phyloP scores from a whole-genome alignment of 768 basidiomycete species.

The Grammothele lineata region DNA sequence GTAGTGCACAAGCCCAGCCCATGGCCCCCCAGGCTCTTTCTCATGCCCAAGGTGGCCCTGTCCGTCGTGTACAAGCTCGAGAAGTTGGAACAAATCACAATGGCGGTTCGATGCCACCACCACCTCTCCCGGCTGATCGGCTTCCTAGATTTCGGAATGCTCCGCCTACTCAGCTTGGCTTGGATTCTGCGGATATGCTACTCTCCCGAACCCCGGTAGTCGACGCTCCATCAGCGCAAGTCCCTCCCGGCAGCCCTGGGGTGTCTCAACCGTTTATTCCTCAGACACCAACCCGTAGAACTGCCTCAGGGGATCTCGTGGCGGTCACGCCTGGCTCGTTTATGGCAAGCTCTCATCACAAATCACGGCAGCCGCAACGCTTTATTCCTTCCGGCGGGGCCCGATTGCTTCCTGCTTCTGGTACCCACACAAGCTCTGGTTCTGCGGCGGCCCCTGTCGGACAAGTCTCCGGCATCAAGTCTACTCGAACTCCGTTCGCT shows the following conservation, averaged over 20 bases:
- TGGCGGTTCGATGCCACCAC: too few relatives aligned
- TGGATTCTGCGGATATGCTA: too few relatives aligned
- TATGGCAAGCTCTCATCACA: constrained; percentile 26
- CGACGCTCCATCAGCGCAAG: constrained; percentile 31
- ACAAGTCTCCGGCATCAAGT: too few relatives aligned
- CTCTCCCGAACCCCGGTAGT: too few relatives aligned
- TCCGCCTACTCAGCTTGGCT: too few relatives aligned
- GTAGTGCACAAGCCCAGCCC: constrained; percentile 36
- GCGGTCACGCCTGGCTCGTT: neutral
- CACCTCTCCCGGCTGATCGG: too few relatives aligned
- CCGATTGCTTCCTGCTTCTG: constrained; percentile 10
- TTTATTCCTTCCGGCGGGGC: constrained; percentile 23
- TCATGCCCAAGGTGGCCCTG: constrained; percentile 39
- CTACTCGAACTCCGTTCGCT: constrained; percentile 16
- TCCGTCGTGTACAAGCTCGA: constrained; percentile 31
- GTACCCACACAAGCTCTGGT: constrained; percentile 17
- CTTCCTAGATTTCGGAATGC: too few relatives aligned
- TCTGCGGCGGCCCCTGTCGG: too few relatives aligned
- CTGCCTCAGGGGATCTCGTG: neutral
- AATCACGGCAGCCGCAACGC: constrained; percentile 24
- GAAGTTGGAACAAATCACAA: too few relatives aligned
- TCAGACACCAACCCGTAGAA: constrained; percentile 2
- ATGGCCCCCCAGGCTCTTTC: constrained; percentile 30
- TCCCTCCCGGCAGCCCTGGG: constrained; percentile 15
- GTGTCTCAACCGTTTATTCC: constrained; percentile 12